Evolutionary conservation across 768 basidiomycete species (phyloP), one percentile per base, ranked within the genome.

Genomic region (Xanthoconium purpureum): DNA sequence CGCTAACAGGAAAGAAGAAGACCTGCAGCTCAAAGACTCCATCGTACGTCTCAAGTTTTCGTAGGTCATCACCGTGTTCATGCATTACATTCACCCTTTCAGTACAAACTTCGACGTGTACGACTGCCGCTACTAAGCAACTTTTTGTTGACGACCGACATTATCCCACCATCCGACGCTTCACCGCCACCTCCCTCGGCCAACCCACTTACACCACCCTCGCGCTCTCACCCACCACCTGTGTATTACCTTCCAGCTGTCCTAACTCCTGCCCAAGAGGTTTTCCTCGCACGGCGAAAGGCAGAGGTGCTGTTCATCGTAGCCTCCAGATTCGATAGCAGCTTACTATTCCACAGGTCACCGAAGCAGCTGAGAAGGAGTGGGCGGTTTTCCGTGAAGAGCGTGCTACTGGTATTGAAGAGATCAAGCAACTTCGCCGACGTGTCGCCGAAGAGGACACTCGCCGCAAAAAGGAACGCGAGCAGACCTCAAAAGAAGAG

Each of bases 1-100:
- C 38, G 88, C 90, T 45, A 89, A 84, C 71, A 78, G 89, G 59
- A 90, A 83, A 71, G 91, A 93, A 73, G 89, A 91, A 69, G 90
- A 93, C 8, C 68, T 91, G 45, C 87, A 88, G 64, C 78, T 91
- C 48, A 88, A 85, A 72, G 89, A 91, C 64, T 90, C 87, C 9
- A 83, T 92, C 61, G 89, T 90, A 66, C 53, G 89, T 80, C 18
- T 36, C 36, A 43, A 1, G 8, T 50, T 40, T 29, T 47, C 47
- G 18, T 43, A n/a, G 3, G 36, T 15, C 13, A 12, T 20, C 28
- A 18, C 2, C 24, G 2, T 50, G 33, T 38, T 58, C 54, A 54
- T n/a, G 55, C 6, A 33, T 28, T 39, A 28, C 47, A 10, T 47
- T 45, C 24, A 14, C 32, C 37, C 30, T 49, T 51, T n/a, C 59